Base-by-base conservation (phyloP, 2,329 filamentous ascomycete genomes). In the Penicillium sclerotigenum region DNA sequence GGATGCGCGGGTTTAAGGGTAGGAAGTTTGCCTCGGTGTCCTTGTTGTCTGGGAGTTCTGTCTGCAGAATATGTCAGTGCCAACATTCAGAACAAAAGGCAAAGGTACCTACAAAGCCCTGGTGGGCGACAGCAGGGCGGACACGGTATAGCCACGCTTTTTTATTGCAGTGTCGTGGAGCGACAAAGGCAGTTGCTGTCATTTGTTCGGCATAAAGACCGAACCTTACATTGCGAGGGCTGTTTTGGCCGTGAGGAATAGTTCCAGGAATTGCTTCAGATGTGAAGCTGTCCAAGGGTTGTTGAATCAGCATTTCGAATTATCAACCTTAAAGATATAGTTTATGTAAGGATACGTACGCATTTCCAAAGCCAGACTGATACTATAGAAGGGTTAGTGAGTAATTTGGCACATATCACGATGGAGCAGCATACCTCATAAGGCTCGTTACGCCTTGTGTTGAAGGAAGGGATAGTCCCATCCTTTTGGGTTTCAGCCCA, bases 401-500 rank as follows among this genome's bases (percentile, higher is more conserved):
- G 38, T 16, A 14, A 14, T 8, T 46, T 33, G 58, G n/a, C 16
- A 20, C 36, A 26, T 24, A 24, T 14, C 5, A n/a, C 10, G 8
- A n/a, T 42, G 9, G 4, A 29, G 20, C 16, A 57, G 65, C 64
- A 62, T 69, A 79, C 77, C 68, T 80, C 69, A 66, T 83, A 82
- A 34, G 80, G 80, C 65, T 82, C 80, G 59, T 82, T 84, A 70
- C 71, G 81, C 68, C 76, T 78, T 58, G 74, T 77, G 4, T 71
- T 75, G 61, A 84, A 85, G 0, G 81, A 83, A 11, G 81, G 82
- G 26, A 84, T 77, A 0, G 73, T 64, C 0, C 79, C 82, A 65
- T 84, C 77, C 64, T 83, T 78, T 61, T 85, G 82, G n/a, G 82
- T 84, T 65, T 83, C 81, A 0, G 81, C 82, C 82, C 83, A 85